Evolutionary conservation across 371 early-diverging fungal genomes (phyloP), one percentile per base, ranked within the genome.

Genomic region (Mortierella sp.): DNA sequence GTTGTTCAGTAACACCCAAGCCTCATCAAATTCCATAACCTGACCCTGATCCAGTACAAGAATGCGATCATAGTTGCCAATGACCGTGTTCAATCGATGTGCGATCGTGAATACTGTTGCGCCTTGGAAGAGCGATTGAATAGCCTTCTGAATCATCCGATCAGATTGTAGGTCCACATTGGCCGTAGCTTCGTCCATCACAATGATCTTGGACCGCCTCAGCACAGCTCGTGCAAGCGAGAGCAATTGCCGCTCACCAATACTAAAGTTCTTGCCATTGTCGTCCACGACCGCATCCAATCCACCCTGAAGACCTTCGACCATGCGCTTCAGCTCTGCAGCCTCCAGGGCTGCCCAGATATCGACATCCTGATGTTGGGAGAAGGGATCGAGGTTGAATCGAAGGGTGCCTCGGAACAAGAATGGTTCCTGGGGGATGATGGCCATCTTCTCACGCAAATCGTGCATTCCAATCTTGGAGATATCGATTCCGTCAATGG

Each of bases 31-130:
- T 67, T 92, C 92, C 51, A 86, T 84, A 9, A 89, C 80, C 22
- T 50, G 31, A 2, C 91, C 91, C 22, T 80, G 81, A 40, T 91
- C 88, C 70, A 94, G 67, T 28, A 84, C 83, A 24, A 85, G 50
- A 21, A 87, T 82, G 4, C 80, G 66, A 56, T 87, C 84, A 55
- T 76, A 81, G 60, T 85, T 90, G 41, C 89, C 90, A 68, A 94
- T 88, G 17, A 92, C 84, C n/a, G 93, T 92, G 54, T 89, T 82
- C 63, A 90, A 53, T 2, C 88, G 84, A 67, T 90, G 90, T 16
- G 90, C 90, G 54, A 90, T 90, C 24, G 85, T 86, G 16, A 90
- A 64, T 16, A 85, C 80, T 0, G 87, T 90, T 19, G 80, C 71
- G 17, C 80, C 66, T 9, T 49, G 25, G 60, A 85, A 85, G 54